Evolutionary conservation across 306 rosid genomes (phyloP).

Genomic region (Psophocarpus tetragonolobus): DNA sequence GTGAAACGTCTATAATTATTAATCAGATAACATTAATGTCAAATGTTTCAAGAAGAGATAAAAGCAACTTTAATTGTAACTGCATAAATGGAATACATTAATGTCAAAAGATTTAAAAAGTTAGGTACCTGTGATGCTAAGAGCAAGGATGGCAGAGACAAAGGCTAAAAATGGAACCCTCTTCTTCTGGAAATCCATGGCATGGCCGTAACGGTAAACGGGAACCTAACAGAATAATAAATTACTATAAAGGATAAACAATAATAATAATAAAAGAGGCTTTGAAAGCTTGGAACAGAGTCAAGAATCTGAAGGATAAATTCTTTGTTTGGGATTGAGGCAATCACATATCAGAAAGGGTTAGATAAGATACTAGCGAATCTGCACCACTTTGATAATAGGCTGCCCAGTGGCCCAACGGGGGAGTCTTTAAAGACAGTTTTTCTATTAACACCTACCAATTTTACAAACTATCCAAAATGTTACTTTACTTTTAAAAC

Average conservation of each 20-base stretch:
- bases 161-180: slow-evolving; percentile 51
- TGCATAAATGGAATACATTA: background rate
- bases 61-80: slow-evolving; percentile 3
- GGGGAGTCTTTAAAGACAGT: too few species aligned
- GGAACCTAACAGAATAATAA: slow-evolving; percentile 28
- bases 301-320: slow-evolving; percentile 39
- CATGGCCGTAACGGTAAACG: slow-evolving; percentile 37
- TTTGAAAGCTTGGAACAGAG: slow-evolving; percentile 9
- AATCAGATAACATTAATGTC: background rate
- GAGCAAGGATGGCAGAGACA: slow-evolving; percentile 53
- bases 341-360: background rate
- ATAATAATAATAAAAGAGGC: background rate
- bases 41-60: background rate
- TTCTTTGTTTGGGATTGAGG: slow-evolving; percentile 24
- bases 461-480: too few species aligned
- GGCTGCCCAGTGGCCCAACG: background rate
- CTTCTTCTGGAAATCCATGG: slow-evolving; percentile 70
- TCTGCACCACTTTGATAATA: background rate
- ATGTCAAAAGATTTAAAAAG: background rate
- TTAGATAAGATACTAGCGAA: background rate
- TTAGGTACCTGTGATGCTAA: slow-evolving; percentile 69
- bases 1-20: background rate
- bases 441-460: too few species aligned
- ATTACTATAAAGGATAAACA: background rate
- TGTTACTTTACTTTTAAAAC: too few species aligned